These are phyloP conservation scores for Nothophoma quercina DNA, from an alignment of 2,329 filamentous ascomycete genomes.

Conservation along the genomic window DNA sequence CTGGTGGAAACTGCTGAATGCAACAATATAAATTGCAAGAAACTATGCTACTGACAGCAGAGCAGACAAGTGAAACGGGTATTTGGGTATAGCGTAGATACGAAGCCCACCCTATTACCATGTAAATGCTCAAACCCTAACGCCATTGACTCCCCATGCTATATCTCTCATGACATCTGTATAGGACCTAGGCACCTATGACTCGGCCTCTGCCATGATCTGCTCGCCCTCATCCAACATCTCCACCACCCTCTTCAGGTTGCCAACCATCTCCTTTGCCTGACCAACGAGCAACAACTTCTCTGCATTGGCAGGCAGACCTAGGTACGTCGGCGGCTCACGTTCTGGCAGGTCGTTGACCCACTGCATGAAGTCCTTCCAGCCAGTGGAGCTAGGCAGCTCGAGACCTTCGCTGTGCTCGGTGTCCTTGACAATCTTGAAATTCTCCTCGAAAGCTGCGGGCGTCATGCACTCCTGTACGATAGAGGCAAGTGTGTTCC, in stretches of 20 bases:
- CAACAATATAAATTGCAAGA: too few relatives aligned
- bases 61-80: slow-evolving; percentile 18
- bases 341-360: slow-evolving; percentile 91
- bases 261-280: slow-evolving; percentile 82
- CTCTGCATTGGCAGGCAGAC: slow-evolving; percentile 93
- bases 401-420: slow-evolving; percentile 67
- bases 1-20: too few relatives aligned
- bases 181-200: not conserved
- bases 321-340: slow-evolving; percentile 94
- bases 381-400: slow-evolving; percentile 80
- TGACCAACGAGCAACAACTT: slow-evolving; percentile 90
- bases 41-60: too few relatives aligned
- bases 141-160: not conserved
- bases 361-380: slow-evolving; percentile 90
- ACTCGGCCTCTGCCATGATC: slow-evolving; percentile 72
- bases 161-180: not conserved
- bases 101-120: slow-evolving; percentile 7
- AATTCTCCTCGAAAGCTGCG: slow-evolving; percentile 88
- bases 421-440: slow-evolving; percentile 77
- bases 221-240: slow-evolving; percentile 94
- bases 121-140: not conserved
- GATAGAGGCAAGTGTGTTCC: slow-evolving; percentile 73
- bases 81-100: slow-evolving; percentile 14
- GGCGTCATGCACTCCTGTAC: slow-evolving; percentile 83
- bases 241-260: slow-evolving; percentile 83